Percentiles rank a stretch among this genome's conserved stretches.
Evolutionary conservation across 371 early-diverging fungal genomes (phyloP).

Genomic region (Chytridium lagenaria): DNA sequence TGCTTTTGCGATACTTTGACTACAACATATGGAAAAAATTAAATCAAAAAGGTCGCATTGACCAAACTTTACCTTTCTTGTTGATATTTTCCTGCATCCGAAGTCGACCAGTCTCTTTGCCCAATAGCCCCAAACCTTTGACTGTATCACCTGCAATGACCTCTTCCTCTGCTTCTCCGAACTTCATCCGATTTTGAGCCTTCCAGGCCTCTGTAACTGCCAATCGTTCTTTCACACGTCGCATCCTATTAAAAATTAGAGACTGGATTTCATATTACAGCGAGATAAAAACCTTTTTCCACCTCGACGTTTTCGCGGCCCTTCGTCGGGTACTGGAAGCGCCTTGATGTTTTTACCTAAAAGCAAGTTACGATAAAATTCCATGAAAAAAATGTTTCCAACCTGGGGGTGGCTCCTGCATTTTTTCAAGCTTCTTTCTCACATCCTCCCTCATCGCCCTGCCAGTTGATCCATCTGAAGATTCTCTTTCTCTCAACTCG

Average conservation of each 20-base stretch:
- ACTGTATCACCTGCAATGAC: conserved; percentile 76
- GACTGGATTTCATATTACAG: neutral
- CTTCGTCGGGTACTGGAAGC: conserved; percentile 91
- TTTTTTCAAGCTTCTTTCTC: conserved; percentile 82
- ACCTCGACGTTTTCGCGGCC: conserved; percentile 86
- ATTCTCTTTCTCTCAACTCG: conserved; percentile 84
- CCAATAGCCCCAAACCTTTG: conserved; percentile 89
- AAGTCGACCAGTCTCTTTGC: conserved; percentile 72
- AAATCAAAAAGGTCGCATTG: conserved; percentile 31
- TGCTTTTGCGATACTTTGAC: conserved; percentile 71
- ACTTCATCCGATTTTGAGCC: conserved; percentile 88
- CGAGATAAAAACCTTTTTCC: conserved; percentile 69
- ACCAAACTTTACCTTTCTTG: conserved; percentile 64
- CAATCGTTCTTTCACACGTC: conserved; percentile 82
- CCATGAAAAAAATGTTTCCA: neutral
- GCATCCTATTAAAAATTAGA: conserved; percentile 59
- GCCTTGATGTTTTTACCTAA: conserved; percentile 76
- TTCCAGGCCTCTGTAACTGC: conserved; percentile 89
- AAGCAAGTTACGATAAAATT: neutral
- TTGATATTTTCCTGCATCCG: conserved; percentile 69
- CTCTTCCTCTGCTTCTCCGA: conserved; percentile 93
- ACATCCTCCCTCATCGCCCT: conserved; percentile 77
- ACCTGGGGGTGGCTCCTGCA: conserved; percentile 86
- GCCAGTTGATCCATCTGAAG: conserved; percentile 75
- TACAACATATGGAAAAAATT: conserved; percentile 23